These are phyloP conservation scores for Cruciata laevipes DNA, from an alignment of 257 asterid genomes.

Conservation along the genomic window DNA sequence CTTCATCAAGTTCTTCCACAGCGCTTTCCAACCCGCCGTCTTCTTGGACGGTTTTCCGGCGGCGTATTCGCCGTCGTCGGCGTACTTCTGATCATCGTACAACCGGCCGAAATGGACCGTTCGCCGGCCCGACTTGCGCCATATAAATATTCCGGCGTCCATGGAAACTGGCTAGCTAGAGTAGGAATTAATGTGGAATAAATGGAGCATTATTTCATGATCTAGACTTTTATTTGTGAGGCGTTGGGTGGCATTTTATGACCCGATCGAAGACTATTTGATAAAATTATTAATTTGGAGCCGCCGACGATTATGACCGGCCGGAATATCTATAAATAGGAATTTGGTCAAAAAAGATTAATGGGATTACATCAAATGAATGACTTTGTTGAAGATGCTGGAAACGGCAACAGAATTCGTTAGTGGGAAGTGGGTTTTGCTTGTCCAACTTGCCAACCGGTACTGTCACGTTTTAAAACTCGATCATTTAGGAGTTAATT, in stretches of 20 bases:
- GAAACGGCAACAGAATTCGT: not conserved
- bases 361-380: not conserved
- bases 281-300: not conserved
- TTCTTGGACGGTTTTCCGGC: not conserved
- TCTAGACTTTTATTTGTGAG: not conserved
- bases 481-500: too few species aligned
- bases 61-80: not conserved
- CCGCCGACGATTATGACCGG: not conserved
- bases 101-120: slow-evolving; percentile 10
- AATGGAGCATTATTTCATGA: not conserved
- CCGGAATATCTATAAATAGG: not conserved
- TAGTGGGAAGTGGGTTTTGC: not conserved
- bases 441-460: not conserved
- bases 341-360: not conserved
- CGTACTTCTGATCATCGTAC: not conserved
- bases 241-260: not conserved
- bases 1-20: slow-evolving; percentile 22
- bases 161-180: slow-evolving; percentile 2
- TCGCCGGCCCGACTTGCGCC: slow-evolving; percentile 16
- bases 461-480: too few species aligned
- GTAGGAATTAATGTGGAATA: not conserved
- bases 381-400: not conserved
- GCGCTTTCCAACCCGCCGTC: slow-evolving; percentile 11
- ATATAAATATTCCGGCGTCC: slow-evolving; percentile 14
- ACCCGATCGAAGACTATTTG: not conserved